Conservation (phyloP, 2,329 filamentous ascomycete species). For the Lomentospora prolificans region DNA sequence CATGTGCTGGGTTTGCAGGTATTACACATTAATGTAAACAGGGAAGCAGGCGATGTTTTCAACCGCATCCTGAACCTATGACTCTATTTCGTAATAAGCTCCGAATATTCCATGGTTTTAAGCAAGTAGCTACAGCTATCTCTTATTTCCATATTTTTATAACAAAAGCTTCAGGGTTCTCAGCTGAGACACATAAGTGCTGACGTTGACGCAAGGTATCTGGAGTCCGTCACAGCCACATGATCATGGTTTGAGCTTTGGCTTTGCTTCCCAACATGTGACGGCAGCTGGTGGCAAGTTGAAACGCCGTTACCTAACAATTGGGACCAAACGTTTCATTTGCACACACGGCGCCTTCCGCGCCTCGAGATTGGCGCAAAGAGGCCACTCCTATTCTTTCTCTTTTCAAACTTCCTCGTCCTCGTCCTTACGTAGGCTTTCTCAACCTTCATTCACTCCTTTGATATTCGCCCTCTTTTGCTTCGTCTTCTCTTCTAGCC, state of each 20-base stretch:
- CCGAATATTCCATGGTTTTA: too few species aligned
- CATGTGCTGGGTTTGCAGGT: too few species aligned
- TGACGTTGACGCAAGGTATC: too few species aligned
- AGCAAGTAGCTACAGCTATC: too few species aligned
- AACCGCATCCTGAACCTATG: too few species aligned
- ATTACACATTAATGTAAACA: too few species aligned
- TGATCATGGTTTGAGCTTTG: neutral
- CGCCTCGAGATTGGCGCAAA: neutral
- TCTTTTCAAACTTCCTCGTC: neutral
- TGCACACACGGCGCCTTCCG: neutral
- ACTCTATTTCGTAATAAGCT: too few species aligned
- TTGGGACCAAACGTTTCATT: neutral
- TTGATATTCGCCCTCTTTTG: neutral
- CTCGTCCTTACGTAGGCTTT: neutral
- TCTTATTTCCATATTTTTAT: too few species aligned
- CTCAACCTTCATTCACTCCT: neutral
- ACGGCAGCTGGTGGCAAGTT: neutral
- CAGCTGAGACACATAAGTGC: too few species aligned
- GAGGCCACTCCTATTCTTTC: neutral
- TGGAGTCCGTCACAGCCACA: too few species aligned
- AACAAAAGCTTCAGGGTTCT: too few species aligned
- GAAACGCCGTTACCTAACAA: neutral
- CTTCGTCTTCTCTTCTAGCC: conserved; percentile 1
- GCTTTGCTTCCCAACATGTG: neutral
- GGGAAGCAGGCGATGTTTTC: too few species aligned